Evolutionary conservation across 805 yeast species (phyloP).

Genomic region (Hanseniaspora singularis): DNA sequence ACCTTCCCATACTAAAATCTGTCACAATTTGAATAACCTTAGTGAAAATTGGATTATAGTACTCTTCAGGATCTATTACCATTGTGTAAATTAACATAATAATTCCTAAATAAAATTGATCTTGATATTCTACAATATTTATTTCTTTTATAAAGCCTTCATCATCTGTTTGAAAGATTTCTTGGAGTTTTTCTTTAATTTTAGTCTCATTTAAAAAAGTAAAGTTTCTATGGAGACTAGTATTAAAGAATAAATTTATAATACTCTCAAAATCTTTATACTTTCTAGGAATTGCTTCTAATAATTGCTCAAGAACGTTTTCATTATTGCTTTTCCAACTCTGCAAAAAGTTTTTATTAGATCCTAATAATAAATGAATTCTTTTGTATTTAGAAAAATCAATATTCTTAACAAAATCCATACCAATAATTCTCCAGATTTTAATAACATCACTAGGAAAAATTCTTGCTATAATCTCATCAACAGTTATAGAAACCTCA

Average conservation of each 20-base stretch:
- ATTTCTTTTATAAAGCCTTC: not conserved
- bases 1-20: not conserved
- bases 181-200: not conserved
- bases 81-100: conserved; percentile 1
- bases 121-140: not conserved
- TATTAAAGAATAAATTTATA: not conserved
- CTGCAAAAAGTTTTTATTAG: not conserved
- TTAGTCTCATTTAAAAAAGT: conserved; percentile 4
- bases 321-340: conserved; percentile 1
- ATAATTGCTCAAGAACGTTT: conserved; percentile 1
- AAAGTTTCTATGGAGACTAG: conserved; percentile 3
- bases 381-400: conserved; percentile 9
- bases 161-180: conserved; percentile 1
- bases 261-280: not conserved
- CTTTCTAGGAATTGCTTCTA: conserved; percentile 1
- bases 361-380: not conserved
- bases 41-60: conserved; percentile 2
- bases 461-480: not conserved
- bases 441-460: not conserved
- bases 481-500: not conserved
- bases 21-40: not conserved
- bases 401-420: not conserved
- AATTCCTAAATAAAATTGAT: conserved; percentile 11
- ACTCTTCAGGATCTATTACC: conserved; percentile 10
- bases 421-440: conserved; percentile 4